These are phyloP conservation scores for Mycena leptocephala DNA, from an alignment of 768 basidiomycete species.

Conservation along the genomic window DNA sequence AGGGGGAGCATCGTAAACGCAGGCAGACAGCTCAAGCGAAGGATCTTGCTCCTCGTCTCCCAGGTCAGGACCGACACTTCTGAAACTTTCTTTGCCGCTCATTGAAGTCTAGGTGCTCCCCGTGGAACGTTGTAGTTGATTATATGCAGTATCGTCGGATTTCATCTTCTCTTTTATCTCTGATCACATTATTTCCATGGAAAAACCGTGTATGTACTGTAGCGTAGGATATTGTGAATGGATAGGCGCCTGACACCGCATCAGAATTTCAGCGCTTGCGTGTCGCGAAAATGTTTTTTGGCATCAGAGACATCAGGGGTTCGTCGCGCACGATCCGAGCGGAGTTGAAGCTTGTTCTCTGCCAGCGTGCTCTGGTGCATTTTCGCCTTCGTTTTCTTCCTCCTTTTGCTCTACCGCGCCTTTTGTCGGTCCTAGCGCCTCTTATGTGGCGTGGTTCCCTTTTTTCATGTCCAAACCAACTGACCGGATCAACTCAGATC, in stretches of 20 bases:
- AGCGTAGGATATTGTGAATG: background rate
- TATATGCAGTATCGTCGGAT: background rate
- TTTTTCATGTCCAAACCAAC: background rate
- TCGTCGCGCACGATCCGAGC: background rate
- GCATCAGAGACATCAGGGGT: constrained; percentile 2
- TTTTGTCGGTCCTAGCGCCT: background rate
- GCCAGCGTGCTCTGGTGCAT: constrained; percentile 2
- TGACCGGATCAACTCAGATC: constrained; percentile 22
- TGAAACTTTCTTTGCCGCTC: background rate
- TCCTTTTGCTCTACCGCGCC: background rate
- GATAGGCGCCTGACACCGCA: background rate
- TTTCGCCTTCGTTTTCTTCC: background rate
- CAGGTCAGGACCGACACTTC: constrained; percentile 49
- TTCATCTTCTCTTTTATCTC: too few relatives aligned
- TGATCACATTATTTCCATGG: too few relatives aligned
- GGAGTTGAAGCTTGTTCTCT: constrained; percentile 6
- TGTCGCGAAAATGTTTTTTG: background rate
- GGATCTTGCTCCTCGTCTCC: constrained; percentile 80
- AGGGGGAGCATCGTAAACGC: constrained; percentile 80
- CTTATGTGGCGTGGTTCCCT: constrained; percentile 6
- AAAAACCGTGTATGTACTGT: background rate
- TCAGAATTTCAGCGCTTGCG: background rate
- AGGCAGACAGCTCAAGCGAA: constrained; percentile 78
- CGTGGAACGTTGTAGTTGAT: constrained; percentile 29
- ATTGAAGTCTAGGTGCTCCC: constrained; percentile 20